Evolutionary conservation across 2,329 filamentous ascomycete species (phyloP), one percentile per base, ranked within the genome.

Genomic region (Alternaria sp.): DNA sequence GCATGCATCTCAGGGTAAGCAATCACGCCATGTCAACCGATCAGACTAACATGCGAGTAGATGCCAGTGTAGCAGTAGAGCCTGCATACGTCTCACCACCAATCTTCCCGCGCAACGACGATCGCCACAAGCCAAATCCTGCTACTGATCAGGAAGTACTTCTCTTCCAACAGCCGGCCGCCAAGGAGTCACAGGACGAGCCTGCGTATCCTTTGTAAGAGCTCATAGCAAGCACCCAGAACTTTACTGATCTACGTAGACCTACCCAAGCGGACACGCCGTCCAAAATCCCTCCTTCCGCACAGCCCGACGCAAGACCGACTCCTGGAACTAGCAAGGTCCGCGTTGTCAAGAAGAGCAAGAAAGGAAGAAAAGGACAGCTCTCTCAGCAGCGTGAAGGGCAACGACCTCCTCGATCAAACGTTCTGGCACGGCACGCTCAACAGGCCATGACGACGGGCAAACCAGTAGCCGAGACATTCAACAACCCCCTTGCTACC

Each of bases 361-460:
- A 46, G 45, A 64, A 60, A 15, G 30, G 30, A 5, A 62, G 36
- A 36, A 67, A 51, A 26, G 46, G n/a, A 17, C 19, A 13, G 4
- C 47, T 23, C 7, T 45, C 47, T 44, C 55, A 60, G 19, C 52
- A 61, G 30, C 51, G 17, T 17, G 46, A 36, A 26, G 56, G 5
- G 0, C 40, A 45, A 43, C 64, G 43, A 59, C 65, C 62, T 26
- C 64, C 62, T 26, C 51, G 50, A 25, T n/a, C 49, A 6, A 21
- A 13, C 12, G 12, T n/a, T 4, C 25, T 12, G 8, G 30, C 23
- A 17, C 13, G 23, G 6, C n/a, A 36, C 2, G 28, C 23, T 11
- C 32, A 21, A n/a, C 28, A 59, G 13, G 7, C 17, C 21, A 25
- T 15, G 15, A 44, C 19, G 15, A 12, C 4, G 11, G 23, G 25